Conservation (phyloP, 2,329 filamentous ascomycete species). For the Madurella fahalii region DNA sequence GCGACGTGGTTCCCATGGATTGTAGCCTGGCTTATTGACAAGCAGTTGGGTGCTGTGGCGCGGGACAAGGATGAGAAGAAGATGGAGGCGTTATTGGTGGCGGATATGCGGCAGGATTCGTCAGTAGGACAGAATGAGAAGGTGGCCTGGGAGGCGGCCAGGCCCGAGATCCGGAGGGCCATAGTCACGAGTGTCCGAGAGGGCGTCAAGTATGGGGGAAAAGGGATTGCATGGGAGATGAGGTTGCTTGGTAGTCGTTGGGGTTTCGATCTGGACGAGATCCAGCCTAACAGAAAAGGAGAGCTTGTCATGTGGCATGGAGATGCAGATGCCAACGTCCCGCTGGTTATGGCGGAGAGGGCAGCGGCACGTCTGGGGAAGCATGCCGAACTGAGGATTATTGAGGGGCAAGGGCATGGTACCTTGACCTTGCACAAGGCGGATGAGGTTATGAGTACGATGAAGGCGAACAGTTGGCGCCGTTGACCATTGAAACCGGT, state of each 20-base stretch:
- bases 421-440: conserved; percentile 1
- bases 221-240: conserved; percentile 9
- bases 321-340: conserved; percentile 7
- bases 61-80: conserved; percentile 3
- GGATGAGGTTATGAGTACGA: conserved; percentile 5
- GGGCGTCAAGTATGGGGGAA: conserved; percentile 6
- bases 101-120: conserved; percentile 1
- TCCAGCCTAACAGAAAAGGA: neutral
- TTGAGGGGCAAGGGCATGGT: conserved; percentile 7
- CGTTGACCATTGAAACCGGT: no score
- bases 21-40: conserved; percentile 6
- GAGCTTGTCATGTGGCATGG: conserved; percentile 11
- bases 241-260: conserved; percentile 2
- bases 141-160: conserved; percentile 1
- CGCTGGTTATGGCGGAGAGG: conserved; percentile 3
- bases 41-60: conserved; percentile 1
- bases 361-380: neutral
- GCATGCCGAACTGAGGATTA: neutral
- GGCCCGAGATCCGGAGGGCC: neutral
- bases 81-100: conserved; percentile 1
- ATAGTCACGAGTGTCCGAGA: conserved; percentile 6
- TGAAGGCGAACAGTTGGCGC: neutral
- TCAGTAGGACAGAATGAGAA: neutral
- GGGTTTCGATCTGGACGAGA: conserved; percentile 6
- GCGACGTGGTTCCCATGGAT: conserved; percentile 1